Evolutionary conservation across 352 stramenopile species (phyloP).

Genomic region (Phytopythium kandeliae): DNA sequence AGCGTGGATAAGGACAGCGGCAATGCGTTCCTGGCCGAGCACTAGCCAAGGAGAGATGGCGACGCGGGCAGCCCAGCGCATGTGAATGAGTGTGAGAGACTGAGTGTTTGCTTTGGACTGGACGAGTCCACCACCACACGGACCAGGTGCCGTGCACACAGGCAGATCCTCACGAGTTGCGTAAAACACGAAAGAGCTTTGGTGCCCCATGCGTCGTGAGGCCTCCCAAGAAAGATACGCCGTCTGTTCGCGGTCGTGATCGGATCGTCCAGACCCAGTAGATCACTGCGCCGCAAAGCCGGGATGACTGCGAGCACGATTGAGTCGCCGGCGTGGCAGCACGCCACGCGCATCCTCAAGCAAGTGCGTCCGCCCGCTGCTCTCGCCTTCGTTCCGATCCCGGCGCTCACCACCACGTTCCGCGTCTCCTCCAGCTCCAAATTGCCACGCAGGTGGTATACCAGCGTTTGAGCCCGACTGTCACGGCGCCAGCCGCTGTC

Average conservation of each 20-base stretch:
- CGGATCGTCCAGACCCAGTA: too few relatives aligned
- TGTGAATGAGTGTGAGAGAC: background rate
- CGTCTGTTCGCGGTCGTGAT: too few relatives aligned
- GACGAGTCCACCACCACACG: background rate
- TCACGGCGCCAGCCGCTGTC: background rate
- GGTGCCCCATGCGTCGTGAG: too few relatives aligned
- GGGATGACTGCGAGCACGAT: too few relatives aligned
- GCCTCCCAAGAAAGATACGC: too few relatives aligned
- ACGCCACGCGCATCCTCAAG: conserved; percentile 1
- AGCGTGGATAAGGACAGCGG: background rate
- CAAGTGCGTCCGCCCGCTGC: background rate
- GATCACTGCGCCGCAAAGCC: too few relatives aligned
- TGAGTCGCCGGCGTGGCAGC: background rate
- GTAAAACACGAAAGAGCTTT: background rate
- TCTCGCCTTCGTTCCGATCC: background rate
- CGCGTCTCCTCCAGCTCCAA: background rate
- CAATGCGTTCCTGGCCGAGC: background rate
- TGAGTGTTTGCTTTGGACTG: background rate
- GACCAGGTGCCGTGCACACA: background rate
- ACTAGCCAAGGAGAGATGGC: background rate
- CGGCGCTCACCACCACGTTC: too few relatives aligned
- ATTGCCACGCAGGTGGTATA: background rate
- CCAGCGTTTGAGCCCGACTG: background rate
- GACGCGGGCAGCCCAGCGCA: too few relatives aligned
- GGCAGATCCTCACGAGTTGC: background rate